phyloP scores from a whole-genome alignment of 139 green algal genomes.

The Haematococcus lacustris region DNA sequence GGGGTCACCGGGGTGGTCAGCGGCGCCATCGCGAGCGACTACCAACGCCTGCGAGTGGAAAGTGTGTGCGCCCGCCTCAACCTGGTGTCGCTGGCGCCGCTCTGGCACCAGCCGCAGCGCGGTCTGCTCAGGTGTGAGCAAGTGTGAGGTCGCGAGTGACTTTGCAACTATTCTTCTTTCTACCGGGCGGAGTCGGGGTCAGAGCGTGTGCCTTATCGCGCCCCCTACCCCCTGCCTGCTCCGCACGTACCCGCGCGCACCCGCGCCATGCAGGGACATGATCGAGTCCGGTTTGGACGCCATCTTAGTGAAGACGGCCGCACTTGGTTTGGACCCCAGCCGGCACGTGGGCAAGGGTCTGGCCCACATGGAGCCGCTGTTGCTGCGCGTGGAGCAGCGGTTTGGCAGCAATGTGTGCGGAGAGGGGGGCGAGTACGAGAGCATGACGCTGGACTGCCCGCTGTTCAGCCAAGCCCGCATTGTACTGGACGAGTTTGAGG shows the following conservation, averaged over 20 bases:
- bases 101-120: constrained; percentile 86
- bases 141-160: too few relatives aligned
- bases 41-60: constrained; percentile 94
- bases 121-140: constrained; percentile 58
- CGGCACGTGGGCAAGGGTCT: constrained; percentile 80
- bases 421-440: constrained; percentile 98
- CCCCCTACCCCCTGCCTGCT: too few relatives aligned
- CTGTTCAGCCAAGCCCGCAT: constrained; percentile 71
- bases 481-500: constrained; percentile 55
- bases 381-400: constrained; percentile 28
- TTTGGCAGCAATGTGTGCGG: constrained; percentile 90
- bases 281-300: constrained; percentile 62
- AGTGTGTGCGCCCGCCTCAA: constrained; percentile 73
- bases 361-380: constrained; percentile 37
- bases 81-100: constrained; percentile 80
- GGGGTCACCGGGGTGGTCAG: constrained; percentile 64
- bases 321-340: constrained; percentile 73
- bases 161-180: too few relatives aligned
- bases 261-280: constrained; percentile 43
- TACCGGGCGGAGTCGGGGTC: too few relatives aligned
- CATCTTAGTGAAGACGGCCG: constrained; percentile 82
- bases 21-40: constrained; percentile 93
- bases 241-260: too few relatives aligned
- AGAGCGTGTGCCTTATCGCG: too few relatives aligned
- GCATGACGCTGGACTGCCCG: constrained; percentile 83